Evolutionary conservation across 306 rosid species (phyloP), one percentile per base, ranked within the genome.

Genomic region (Vigna reflexopilosa): DNA sequence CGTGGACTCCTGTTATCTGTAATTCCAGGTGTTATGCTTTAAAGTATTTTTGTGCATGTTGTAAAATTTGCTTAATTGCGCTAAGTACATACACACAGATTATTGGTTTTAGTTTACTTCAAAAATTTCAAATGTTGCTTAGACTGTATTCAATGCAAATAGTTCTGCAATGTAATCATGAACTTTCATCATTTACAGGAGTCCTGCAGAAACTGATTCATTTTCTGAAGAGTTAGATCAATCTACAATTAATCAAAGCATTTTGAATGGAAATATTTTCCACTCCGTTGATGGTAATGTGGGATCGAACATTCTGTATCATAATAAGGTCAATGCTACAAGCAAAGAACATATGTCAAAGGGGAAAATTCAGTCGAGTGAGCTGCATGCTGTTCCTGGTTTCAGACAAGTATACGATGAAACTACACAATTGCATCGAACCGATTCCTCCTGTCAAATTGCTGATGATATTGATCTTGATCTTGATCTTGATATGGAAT

Each of bases 391-490:
- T 61, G 67, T 14, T 30, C 67, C 44, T 61, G 45, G 67, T 61
- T 15, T 30, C 44, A 2, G 44, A 15, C 6, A 12, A 15, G 67
- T 61, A 6, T 30, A 61, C 16, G 67, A 61, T 61, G 68, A 32
- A 62, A 34, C 68, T 19, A 62, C 45, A 32, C 13, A 62, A 62
- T 3, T 32, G 45, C 22, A 16, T 32, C 67, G 4, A 42, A 32
- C 45, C 1, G 45, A 32, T 62, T 19, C 45, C 16, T 62, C 67
- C 67, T 32, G 16, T 62, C 24, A 16, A 12, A 2, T 16, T 62
- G 14, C 68, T 62, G 68, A 62, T 32, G 68, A 32, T 62, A 34
- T 62, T 62, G 24, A 62, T 62, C 45, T 62, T 62, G 24, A 62
- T 62, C 45, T 62, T 62, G 24, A 62, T 62, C 45, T 34, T 62